These are phyloP conservation scores for Lachnellula hyalina DNA, from an alignment of 2,329 filamentous ascomycete genomes.

Conservation along the genomic window DNA sequence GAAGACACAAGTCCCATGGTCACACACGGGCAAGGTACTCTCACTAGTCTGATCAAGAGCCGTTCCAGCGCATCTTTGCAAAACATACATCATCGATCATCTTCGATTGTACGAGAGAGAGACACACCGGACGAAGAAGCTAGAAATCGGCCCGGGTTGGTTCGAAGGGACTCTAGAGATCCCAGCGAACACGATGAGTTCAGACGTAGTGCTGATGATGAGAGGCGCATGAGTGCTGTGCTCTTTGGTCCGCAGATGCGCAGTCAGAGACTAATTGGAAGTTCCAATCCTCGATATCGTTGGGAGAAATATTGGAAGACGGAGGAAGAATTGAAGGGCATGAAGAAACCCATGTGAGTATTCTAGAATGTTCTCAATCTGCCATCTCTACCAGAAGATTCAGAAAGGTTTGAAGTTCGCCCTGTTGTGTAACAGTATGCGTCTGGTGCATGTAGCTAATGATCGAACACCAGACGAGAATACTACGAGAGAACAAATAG, in stretches of 20 bases:
- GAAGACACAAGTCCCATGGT: slow-evolving; percentile 29
- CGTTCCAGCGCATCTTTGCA: slow-evolving; percentile 26
- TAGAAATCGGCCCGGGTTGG: not conserved
- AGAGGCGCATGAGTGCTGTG: slow-evolving; percentile 53
- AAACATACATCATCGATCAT: slow-evolving; percentile 13
- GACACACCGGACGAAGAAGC: slow-evolving; percentile 23
- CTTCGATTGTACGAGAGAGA: slow-evolving; percentile 15
- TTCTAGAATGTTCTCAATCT: too few relatives aligned
- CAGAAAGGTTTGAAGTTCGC: too few relatives aligned
- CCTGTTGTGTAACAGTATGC: too few relatives aligned
- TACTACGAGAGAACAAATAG: slow-evolving; percentile 91
- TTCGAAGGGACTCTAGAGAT: slow-evolving; percentile 15
- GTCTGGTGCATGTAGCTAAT: slow-evolving; percentile 7
- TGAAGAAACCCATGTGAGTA: slow-evolving; percentile 64
- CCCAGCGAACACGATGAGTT: slow-evolving; percentile 22
- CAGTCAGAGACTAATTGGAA: slow-evolving; percentile 82
- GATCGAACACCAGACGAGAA: slow-evolving; percentile 46
- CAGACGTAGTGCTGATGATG: slow-evolving; percentile 35
- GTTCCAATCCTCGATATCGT: slow-evolving; percentile 72
- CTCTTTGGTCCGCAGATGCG: slow-evolving; percentile 68
- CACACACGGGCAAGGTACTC: slow-evolving; percentile 27
- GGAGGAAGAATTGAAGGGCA: slow-evolving; percentile 64
- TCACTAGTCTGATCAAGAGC: slow-evolving; percentile 27
- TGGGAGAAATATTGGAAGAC: slow-evolving; percentile 87
- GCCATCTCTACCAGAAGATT: too few relatives aligned